Evolutionary conservation across 2,329 filamentous ascomycete species (phyloP), one percentile per base, ranked within the genome.

Genomic region (Phaeosphaeria sp.): DNA sequence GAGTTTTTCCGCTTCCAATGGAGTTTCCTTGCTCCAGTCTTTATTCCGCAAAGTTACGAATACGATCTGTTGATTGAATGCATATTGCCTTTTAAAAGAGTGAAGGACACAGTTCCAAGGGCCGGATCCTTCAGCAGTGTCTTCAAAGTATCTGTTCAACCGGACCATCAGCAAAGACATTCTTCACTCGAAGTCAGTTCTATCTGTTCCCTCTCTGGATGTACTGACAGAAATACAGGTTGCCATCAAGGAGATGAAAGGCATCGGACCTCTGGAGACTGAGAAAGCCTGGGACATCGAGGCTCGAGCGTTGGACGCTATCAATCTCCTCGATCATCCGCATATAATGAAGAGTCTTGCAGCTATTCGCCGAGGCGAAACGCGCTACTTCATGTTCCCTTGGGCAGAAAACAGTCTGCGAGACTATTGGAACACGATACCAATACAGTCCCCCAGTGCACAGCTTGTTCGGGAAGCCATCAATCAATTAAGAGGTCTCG

Each of bases 381-480:
- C 46, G 39, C 64, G 58, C 1, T 71, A 66, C 30, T 58, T 71
- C 36, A 63, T 69, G 51, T 67, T 69, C 21, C 44, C 54, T 11
- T 71, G 68, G 68, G 68, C 68, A 0, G 56, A 66, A 13, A 52
- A 42, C 22, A 60, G 22, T 17, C 27, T 60, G 1, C 55, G 59
- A 6, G 51, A 65, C 0, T 61, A 51, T 11, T 71, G 67, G 67
- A 18, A 59, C 2, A 30, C 43, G 1, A 48, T 20, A 11, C 27
- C 50, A 11, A 49, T 39, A 11, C 56, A 59, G 20, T 20, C 11
- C 11, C 55, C 57, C 0, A 54, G 39, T 11, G 21, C 22, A 25
- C 6, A 44, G 3, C 10, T 59, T 15, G 33, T 63, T 6, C 4
- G 36, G 18, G 11, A 63, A 6, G 23, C 48, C 3, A 50, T 66